Base-by-base conservation (phyloP, 495 filamentous ascomycete species). In the Lasiosphaeria miniovina region DNA sequence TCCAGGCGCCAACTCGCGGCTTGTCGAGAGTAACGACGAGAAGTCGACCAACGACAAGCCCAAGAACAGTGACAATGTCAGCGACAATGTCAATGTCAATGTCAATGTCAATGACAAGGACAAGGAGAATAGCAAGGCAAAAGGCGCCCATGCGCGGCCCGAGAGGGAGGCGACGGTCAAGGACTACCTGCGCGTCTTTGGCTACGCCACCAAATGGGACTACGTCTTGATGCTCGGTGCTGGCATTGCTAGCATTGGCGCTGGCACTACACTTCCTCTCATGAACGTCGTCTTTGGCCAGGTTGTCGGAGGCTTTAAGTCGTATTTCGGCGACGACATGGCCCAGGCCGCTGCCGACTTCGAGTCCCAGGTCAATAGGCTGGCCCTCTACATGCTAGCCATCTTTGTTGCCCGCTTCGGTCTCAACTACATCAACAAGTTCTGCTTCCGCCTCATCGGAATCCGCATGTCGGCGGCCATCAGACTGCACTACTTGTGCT, bases 401-500 rank as follows among this genome's bases (percentile, higher is more conserved):
- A 67, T 80, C 15, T 80, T 79, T 64, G 62, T 80, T n/a, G 74
- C 65, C 32, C 71, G 74, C 56, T 79, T 80, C 55, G 61, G 66
- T 14, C 64, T 79, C 62, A 74, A 73, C 59, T 80, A 79, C 57
- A 65, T 80, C 60, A 77, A 72, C 64, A 80, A 80, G 72, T 78
- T 79, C 62, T 68, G 72, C 62, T 79, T 75, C 57, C 76, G 77
- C 7, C 66, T 79, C 54, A 79, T 80, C 49, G 77, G 77, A 52
- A 77, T 80, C 62, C 76, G 77, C 51, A 80, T 80, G 72, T 79
- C 76, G 36, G 75, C 77, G 3, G 78, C 73, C 31, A 73, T 86
- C 50, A 74, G 84, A 38, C 76, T 84, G 5, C 72, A 78, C 52
- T 82, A 82, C 54, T 71, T 86, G 40, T 65, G 72, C 31, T 75